Conservation (phyloP, 1,284 basidiomycete species). For the Trichosporon faecale region DNA sequence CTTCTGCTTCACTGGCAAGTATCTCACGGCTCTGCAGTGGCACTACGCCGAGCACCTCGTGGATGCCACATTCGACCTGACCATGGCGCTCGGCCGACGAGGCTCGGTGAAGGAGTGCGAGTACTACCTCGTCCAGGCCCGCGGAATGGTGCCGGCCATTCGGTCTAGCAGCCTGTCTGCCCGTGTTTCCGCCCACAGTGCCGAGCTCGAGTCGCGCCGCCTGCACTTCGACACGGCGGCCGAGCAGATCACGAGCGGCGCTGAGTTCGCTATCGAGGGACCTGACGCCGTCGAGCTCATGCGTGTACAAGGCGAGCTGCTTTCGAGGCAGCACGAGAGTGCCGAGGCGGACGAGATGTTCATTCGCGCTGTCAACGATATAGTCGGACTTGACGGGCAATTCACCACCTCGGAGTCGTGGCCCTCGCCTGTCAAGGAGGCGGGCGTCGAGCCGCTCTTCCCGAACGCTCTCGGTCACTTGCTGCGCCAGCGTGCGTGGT, state of each 20-base stretch:
- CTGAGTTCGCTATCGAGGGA: constrained; percentile 37
- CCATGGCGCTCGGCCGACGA: constrained; percentile 62
- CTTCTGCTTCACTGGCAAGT: constrained; percentile 33
- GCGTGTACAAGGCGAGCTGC: constrained; percentile 59
- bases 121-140: constrained; percentile 72
- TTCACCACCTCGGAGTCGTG: constrained; percentile 39
- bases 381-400: constrained; percentile 37
- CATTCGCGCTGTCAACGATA: constrained; percentile 36
- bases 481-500: constrained; percentile 72
- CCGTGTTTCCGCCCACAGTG: constrained; percentile 63
- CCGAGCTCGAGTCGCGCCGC: constrained; percentile 66
- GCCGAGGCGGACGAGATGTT: constrained; percentile 56
- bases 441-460: constrained; percentile 58
- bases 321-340: constrained; percentile 55
- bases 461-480: constrained; percentile 66
- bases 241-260: constrained; percentile 59
- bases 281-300: constrained; percentile 63
- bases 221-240: constrained; percentile 60
- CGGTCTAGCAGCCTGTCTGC: constrained; percentile 64
- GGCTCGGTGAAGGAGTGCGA: constrained; percentile 78
- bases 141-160: constrained; percentile 64
- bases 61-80: constrained; percentile 62
- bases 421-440: constrained; percentile 28
- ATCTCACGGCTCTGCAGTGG: constrained; percentile 67
- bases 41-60: constrained; percentile 66